Evolutionary conservation across 352 stramenopile species (phyloP), one percentile per base, ranked within the genome.

Genomic region (Globisporangium acanthophoron): DNA sequence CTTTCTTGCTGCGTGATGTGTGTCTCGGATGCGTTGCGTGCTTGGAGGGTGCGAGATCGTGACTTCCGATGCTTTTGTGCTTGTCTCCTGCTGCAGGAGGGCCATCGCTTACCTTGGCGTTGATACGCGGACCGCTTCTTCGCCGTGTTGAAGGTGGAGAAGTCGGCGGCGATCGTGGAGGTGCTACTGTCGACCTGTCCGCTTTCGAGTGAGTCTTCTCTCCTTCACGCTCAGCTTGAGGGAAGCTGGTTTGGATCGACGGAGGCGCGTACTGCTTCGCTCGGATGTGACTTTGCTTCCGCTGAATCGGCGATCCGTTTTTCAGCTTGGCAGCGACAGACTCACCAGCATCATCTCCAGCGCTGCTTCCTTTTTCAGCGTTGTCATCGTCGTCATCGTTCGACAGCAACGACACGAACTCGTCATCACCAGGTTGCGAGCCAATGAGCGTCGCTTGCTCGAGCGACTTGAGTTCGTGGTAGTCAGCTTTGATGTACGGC

Each of bases 401-500:
- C 6, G 80, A 66, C 4, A 88, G 55, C 13, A 92, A 50, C 0
- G 76, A 63, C 5, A 84, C 50, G 52, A 90, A 86, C 45, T 90
- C 80, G 44, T 82, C 74, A 46, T 92, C 83, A 9, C 74, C 78
- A 3, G 44, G 24, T 9, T 76, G 67, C 0, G 64, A 67, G 0
- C 76, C 80, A 1, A 90, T 54, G 20, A 73, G 41, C 16, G 70
- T 59, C 12, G 87, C 79, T 3, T 88, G 72, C 18, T 83, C 62
- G 24, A 92, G 66, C 3, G 66, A 59, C 48, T 84, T 76, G 24
- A 90, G 64, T 50, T 82, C 73, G 47, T 85, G 66, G 39, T 85
- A 88, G 18, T 90, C 83, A 21, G 80, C 64, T 58, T 92, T 81
- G 43, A 90, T 66, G 58, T 85, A 90, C 13, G 64, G 46, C 13